Conservation (phyloP, 2,329 filamentous ascomycete genomes). For the Mycosphaerella sp. region DNA sequence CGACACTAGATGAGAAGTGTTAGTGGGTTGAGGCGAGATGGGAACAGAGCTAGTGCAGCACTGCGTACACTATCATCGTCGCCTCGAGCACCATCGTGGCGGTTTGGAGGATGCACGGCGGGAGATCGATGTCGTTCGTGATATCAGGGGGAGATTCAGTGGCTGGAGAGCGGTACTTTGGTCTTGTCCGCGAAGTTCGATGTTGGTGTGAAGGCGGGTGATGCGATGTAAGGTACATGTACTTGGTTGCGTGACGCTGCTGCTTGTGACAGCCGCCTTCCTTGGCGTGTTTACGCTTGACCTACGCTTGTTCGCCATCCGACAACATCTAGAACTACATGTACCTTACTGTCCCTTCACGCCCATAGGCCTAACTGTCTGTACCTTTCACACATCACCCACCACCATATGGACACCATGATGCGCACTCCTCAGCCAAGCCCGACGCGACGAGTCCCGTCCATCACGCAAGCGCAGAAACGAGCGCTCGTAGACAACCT, state of each 20-base stretch:
- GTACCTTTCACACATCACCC: background rate
- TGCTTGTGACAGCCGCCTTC: too few species aligned
- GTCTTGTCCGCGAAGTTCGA: too few species aligned
- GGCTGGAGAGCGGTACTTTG: too few species aligned
- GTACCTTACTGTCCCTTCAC: background rate
- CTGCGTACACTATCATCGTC: slow-evolving; percentile 76
- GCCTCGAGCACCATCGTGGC: slow-evolving; percentile 95
- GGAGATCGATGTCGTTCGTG: too few species aligned
- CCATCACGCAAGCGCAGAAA: slow-evolving; percentile 57
- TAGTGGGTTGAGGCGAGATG: slow-evolving; percentile 15
- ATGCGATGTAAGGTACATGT: too few species aligned
- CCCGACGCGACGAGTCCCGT: slow-evolving; percentile 22
- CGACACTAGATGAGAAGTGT: slow-evolving; percentile 49
- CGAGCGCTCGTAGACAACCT: slow-evolving; percentile 83
- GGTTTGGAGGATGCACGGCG: slow-evolving; percentile 21
- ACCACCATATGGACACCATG: slow-evolving; percentile 11
- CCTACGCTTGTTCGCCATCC: too few species aligned
- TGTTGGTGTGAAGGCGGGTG: too few species aligned
- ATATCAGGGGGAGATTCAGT: too few species aligned
- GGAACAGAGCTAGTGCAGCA: slow-evolving; percentile 28
- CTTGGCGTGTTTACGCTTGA: too few species aligned
- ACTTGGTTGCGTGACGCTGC: too few species aligned
- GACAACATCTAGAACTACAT: too few species aligned
- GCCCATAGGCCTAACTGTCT: background rate
- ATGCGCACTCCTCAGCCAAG: slow-evolving; percentile 22